Evolutionary conservation across 140 eudicot species (phyloP).

Genomic region (Stevia rebaudiana): DNA sequence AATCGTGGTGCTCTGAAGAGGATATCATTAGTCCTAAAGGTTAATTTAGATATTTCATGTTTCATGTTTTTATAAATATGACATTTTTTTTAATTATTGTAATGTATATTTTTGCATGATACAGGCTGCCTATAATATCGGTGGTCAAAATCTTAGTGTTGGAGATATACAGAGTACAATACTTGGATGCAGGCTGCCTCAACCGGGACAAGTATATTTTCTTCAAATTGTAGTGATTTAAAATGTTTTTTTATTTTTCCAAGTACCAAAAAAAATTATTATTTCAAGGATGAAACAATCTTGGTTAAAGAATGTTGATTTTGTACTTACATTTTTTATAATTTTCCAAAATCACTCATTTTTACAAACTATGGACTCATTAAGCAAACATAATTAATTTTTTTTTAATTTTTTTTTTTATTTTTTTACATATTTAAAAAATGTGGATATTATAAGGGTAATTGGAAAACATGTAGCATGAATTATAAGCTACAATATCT

Average conservation of each 20-base stretch:
- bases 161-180: conserved; percentile 77
- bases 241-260: neutral
- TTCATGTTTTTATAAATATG: neutral
- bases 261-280: neutral
- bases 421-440: neutral
- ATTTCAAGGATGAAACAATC: neutral
- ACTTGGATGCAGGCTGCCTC: conserved; percentile 73
- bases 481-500: neutral
- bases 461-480: neutral
- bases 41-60: conserved; percentile 10
- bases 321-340: neutral
- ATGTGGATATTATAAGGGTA: neutral
- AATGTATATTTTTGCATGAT: conserved; percentile 14
- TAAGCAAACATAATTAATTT: neutral
- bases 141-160: conserved; percentile 73
- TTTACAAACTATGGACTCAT: neutral
- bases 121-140: conserved; percentile 84
- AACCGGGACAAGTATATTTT: conserved; percentile 75
- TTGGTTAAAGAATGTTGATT: conserved; percentile 1
- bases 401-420: too few relatives aligned
- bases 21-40: conserved; percentile 68
- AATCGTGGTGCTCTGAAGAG: conserved; percentile 63
- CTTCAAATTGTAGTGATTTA: neutral
- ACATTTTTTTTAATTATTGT: neutral
- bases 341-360: neutral